Evolutionary conservation across 495 filamentous ascomycete species (phyloP).

Genomic region (Podospora tetraspora): DNA sequence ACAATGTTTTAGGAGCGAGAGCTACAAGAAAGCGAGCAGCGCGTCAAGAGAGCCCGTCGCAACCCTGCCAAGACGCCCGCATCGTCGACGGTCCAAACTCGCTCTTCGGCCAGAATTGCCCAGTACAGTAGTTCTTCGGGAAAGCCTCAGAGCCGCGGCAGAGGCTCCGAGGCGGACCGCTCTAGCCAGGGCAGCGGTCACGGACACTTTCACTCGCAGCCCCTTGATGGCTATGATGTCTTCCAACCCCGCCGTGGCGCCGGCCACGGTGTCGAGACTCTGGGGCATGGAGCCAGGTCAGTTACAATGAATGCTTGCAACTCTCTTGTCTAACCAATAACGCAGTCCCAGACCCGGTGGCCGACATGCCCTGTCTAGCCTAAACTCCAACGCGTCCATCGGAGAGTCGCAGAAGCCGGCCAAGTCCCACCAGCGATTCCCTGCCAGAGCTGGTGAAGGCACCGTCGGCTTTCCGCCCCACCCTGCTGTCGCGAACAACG

Average conservation of each 20-base stretch:
- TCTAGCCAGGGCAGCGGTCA: slow-evolving; percentile 12
- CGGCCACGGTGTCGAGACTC: slow-evolving; percentile 24
- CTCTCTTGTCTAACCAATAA: slow-evolving; percentile 7
- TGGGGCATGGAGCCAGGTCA: background rate
- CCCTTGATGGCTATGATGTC: slow-evolving; percentile 23
- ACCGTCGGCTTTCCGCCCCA: slow-evolving; percentile 20
- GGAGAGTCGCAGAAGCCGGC: slow-evolving; percentile 12
- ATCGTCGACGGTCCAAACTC: slow-evolving; percentile 10
- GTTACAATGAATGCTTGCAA: slow-evolving; percentile 1
- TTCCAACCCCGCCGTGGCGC: slow-evolving; percentile 30
- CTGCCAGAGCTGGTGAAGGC: slow-evolving; percentile 8
- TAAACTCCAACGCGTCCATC: slow-evolving; percentile 22
- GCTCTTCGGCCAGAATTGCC: slow-evolving; percentile 19
- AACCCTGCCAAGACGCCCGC: slow-evolving; percentile 5
- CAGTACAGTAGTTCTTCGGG: slow-evolving; percentile 11
- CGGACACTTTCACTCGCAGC: slow-evolving; percentile 5
- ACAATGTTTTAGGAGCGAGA: slow-evolving; percentile 20
- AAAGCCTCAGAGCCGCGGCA: background rate
- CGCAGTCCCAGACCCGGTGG: slow-evolving; percentile 23
- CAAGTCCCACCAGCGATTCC: slow-evolving; percentile 19
- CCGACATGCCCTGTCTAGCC: slow-evolving; percentile 21
- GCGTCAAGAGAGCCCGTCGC: slow-evolving; percentile 27
- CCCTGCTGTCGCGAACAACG: slow-evolving; percentile 16
- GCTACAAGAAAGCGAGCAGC: slow-evolving; percentile 17
- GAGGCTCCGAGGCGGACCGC: slow-evolving; percentile 1